Evolutionary conservation across 2,329 filamentous ascomycete species (phyloP).

Genomic region (Fusarium siculi): DNA sequence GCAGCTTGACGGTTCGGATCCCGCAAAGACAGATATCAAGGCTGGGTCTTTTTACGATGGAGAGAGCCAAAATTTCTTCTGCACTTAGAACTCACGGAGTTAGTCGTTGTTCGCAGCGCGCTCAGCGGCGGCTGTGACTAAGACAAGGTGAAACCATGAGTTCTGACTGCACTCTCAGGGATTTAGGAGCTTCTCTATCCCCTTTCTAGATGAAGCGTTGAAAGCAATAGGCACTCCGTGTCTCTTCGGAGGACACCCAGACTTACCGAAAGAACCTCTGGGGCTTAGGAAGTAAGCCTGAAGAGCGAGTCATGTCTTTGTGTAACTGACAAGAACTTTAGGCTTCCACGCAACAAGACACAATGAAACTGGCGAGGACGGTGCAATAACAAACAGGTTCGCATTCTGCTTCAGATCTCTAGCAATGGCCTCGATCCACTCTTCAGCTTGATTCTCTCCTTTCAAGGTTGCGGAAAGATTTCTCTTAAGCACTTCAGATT

Average conservation of each 20-base stretch:
- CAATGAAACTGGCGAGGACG: background rate
- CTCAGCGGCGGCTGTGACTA: background rate
- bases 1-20: background rate
- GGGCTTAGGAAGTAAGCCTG: background rate
- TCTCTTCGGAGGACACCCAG: too few relatives aligned
- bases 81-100: too few relatives aligned
- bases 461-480: background rate
- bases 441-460: background rate
- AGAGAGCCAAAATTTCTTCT: background rate
- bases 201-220: background rate
- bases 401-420: too few relatives aligned
- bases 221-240: background rate
- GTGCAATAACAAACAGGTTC: too few relatives aligned
- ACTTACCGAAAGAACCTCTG: background rate
- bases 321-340: background rate
- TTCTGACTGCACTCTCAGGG: background rate
- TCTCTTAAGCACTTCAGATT: background rate
- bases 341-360: rapidly evolving
- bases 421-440: background rate
- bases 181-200: background rate
- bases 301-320: background rate
- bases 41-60: too few relatives aligned
- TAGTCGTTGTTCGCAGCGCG: background rate
- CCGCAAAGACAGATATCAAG: background rate
- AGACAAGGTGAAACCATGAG: background rate